Evolutionary conservation across 169 alveolate genomes (phyloP), one percentile per base, ranked within the genome.

Genomic region (Cryptosporidium parvum): DNA sequence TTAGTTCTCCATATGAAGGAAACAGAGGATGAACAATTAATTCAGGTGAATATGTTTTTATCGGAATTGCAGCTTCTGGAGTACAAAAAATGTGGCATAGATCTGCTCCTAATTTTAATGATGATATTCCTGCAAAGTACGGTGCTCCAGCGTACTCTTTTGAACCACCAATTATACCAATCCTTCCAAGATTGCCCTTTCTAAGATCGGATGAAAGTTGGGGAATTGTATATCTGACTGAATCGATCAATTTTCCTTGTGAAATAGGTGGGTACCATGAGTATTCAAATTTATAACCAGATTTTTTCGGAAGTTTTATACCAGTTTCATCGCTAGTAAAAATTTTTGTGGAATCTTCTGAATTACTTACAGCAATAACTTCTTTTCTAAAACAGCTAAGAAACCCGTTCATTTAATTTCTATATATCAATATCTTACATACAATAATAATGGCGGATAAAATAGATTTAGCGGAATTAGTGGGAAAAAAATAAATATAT

Each of bases 111-210:
- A 95, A 92, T 69, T 92, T 94, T 48, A 97, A 72, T 16, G 97
- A 89, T 9, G 98, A 92, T 29, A 94, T 93, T 21, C 98, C 98
- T 51, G 97, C 94, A 91, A 96, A 96, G 91, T 85, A 97, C 7
- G 98, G 98, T 12, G 99, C 98, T 12, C 98, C 98, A 14, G 98
- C 93, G 75, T 95, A 97, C 58, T 95, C 97, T 69, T 92, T 91
- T 8, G 96, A 94, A 0, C 99, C 99, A 0, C 99, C 99, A 16
- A 96, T 92, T 37, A 96, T 94, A 51, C 96, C 96, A 29, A 94
- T 86, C 89, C 93, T 93, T 62, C 89, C 89, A 80, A 80, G 89
- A 45, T 14, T 14, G 4, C 89, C 89, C 26, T 80, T 80, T 65
- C 80, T 80, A 7, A 65, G 65, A 42, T 80, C 89, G 18, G 75